A percentile compares a stretch with the other conserved stretches of the same genome.
Evolutionary conservation across 164 flowering plant genomes (phyloP).

Genomic region (Chloranthus sessilifolius): DNA sequence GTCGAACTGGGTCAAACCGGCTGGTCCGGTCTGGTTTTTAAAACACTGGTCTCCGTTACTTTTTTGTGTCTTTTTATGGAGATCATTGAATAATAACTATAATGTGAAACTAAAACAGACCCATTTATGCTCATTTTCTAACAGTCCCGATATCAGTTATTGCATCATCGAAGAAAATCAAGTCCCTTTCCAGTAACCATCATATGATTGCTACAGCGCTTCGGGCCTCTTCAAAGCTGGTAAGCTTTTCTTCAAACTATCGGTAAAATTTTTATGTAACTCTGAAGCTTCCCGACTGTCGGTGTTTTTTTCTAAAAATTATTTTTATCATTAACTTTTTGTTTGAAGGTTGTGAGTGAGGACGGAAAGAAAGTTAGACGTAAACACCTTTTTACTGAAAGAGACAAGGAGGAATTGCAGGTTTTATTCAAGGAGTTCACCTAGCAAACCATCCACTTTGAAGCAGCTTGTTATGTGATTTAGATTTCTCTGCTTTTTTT

Average conservation of each 20-base stretch:
- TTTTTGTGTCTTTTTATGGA: too few species aligned
- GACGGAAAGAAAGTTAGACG: constrained; percentile 87
- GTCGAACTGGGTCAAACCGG: too few species aligned
- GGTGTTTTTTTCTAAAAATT: not conserved
- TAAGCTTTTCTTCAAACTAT: constrained; percentile 23
- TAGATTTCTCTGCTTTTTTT: not conserved
- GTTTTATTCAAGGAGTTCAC: constrained; percentile 22
- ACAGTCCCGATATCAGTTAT: constrained; percentile 77
- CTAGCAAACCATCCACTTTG: not conserved
- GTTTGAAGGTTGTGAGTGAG: constrained; percentile 55
- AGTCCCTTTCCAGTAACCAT: constrained; percentile 48
- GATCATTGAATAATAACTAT: too few species aligned
- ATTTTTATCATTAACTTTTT: not conserved
- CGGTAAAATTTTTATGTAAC: not conserved
- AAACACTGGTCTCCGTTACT: too few species aligned
- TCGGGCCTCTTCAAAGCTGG: constrained; percentile 74
- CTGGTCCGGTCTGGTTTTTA: too few species aligned
- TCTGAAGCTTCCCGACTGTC: not conserved
- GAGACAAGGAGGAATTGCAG: constrained; percentile 91
- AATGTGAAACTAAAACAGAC: too few species aligned
- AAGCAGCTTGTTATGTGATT: not conserved
- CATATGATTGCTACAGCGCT: constrained; percentile 69
- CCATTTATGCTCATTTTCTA: not conserved
- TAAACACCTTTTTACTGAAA: constrained; percentile 59
- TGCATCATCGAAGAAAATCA: constrained; percentile 82